These are phyloP conservation scores for Pestalotiopsis sp. DNA, from an alignment of 2,329 filamentous ascomycete genomes.

Conservation along the genomic window DNA sequence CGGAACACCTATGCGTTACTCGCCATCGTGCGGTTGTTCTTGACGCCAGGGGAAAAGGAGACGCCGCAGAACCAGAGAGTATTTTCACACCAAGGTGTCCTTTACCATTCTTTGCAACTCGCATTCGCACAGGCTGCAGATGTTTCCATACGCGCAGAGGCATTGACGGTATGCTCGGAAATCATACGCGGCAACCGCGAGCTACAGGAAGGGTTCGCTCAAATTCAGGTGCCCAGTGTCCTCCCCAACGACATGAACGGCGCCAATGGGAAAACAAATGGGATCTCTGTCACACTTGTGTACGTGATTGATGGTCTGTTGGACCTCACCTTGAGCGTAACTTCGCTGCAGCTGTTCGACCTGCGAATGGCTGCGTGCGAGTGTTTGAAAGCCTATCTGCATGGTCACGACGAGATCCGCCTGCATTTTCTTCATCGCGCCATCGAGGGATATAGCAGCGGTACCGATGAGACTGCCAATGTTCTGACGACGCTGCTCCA, in stretches of 20 bases:
- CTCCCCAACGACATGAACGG: slow-evolving; percentile 35
- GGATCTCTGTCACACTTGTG: slow-evolving; percentile 55
- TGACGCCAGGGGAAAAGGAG: slow-evolving; percentile 78
- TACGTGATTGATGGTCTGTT: slow-evolving; percentile 95
- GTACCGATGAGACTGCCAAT: slow-evolving; percentile 83
- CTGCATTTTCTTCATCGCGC: slow-evolving; percentile 86
- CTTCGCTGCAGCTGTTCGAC: slow-evolving; percentile 71
- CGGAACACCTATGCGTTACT: slow-evolving; percentile 92
- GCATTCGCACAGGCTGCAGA: slow-evolving; percentile 77
- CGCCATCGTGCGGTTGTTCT: slow-evolving; percentile 83
- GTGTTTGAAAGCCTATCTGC: slow-evolving; percentile 92
- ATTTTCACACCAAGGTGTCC: slow-evolving; percentile 82
- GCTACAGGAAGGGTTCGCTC: slow-evolving; percentile 88
- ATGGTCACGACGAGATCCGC: slow-evolving; percentile 77
- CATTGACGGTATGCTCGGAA: slow-evolving; percentile 83
- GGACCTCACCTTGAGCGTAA: slow-evolving; percentile 75
- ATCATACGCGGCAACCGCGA: slow-evolving; percentile 79
- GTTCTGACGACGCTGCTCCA: slow-evolving; percentile 81
- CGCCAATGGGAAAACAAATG: slow-evolving; percentile 47
- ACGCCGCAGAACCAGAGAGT: slow-evolving; percentile 83
- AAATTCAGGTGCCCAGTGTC: slow-evolving; percentile 75
- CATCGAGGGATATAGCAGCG: slow-evolving; percentile 82
- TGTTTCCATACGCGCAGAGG: slow-evolving; percentile 81
- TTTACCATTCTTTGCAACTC: slow-evolving; percentile 79
- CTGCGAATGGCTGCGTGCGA: slow-evolving; percentile 83